These are phyloP conservation scores for Podospora tetraspora DNA, from an alignment of 495 filamentous ascomycete genomes.

Conservation along the genomic window DNA sequence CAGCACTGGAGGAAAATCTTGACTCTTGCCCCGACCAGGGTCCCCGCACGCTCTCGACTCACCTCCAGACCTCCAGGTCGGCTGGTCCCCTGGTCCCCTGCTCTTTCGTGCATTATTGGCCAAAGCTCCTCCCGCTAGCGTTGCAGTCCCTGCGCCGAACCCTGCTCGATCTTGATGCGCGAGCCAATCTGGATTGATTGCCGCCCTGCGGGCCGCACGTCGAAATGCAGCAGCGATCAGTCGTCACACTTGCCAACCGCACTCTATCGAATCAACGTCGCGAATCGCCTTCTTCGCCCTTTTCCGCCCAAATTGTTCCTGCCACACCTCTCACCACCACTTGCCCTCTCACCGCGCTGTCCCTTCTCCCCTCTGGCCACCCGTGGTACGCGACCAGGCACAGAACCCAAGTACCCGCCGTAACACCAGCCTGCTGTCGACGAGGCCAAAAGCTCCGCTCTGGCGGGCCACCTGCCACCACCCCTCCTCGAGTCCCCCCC, in stretches of 20 bases:
- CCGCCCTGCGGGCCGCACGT: conserved; percentile 35
- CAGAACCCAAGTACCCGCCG: conserved; percentile 21
- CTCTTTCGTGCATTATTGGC: conserved; percentile 29
- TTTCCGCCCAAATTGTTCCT: neutral
- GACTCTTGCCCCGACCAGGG: neutral
- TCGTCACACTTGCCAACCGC: conserved; percentile 34
- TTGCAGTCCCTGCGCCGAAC: conserved; percentile 17
- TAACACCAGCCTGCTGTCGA: conserved; percentile 22
- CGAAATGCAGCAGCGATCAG: conserved; percentile 33
- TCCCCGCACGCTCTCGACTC: conserved; percentile 6
- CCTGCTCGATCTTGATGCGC: conserved; percentile 29
- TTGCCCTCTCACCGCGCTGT: conserved; percentile 2
- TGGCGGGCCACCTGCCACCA: neutral
- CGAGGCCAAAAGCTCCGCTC: neutral
- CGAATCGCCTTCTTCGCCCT: conserved; percentile 18
- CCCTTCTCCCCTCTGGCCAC: no score
- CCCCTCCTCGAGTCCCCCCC: conserved; percentile 11
- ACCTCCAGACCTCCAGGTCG: neutral
- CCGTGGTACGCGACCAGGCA: conserved; percentile 19
- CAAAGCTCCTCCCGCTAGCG: conserved; percentile 28
- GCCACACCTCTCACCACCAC: conserved; percentile 1
- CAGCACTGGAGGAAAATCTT: conserved; percentile 1
- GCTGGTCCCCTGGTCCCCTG: conserved; percentile 15
- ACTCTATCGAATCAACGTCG: conserved; percentile 31
- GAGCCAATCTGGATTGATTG: conserved; percentile 37